phyloP scores from a whole-genome alignment of 371 early-diverging fungal species.

The Umbelopsis sp. region DNA sequence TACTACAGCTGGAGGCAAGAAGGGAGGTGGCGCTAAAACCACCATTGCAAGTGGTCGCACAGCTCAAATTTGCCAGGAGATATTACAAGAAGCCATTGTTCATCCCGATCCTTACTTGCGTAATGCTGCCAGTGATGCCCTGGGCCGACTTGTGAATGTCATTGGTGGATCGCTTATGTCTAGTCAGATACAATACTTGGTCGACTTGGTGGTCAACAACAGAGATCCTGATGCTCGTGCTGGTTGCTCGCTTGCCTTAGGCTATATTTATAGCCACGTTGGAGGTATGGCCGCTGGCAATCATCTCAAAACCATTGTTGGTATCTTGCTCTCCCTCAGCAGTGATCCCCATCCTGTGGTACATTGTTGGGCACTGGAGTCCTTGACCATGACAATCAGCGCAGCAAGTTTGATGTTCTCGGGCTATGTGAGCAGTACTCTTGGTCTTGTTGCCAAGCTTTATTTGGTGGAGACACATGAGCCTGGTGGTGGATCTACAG shows the following conservation, averaged over 20 bases:
- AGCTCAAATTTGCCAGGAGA: constrained; percentile 56
- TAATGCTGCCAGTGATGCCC: constrained; percentile 77
- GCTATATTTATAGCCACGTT: constrained; percentile 85
- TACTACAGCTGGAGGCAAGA: constrained; percentile 35
- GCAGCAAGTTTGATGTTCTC: constrained; percentile 92
- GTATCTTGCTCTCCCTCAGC: constrained; percentile 86
- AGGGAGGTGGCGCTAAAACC: constrained; percentile 28
- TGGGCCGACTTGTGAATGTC: constrained; percentile 82
- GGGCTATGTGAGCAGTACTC: constrained; percentile 84
- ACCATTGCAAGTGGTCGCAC: constrained; percentile 53
- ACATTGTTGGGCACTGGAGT: constrained; percentile 91
- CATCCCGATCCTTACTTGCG: constrained; percentile 78
- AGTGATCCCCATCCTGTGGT: constrained; percentile 93
- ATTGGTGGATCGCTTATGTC: constrained; percentile 79
- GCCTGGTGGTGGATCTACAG: constrained; percentile 64
- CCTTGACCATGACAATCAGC: constrained; percentile 85
- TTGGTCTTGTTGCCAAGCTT: constrained; percentile 83
- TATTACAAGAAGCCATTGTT: constrained; percentile 68
- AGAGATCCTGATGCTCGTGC: constrained; percentile 94
- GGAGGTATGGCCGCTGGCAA: constrained; percentile 89
- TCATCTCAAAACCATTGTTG: constrained; percentile 87
- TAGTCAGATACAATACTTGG: constrained; percentile 79
- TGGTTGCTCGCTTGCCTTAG: constrained; percentile 89
- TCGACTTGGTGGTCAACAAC: constrained; percentile 87
- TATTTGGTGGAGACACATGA: constrained; percentile 90